These are phyloP conservation scores for Stenogyne calaminthoides DNA, from an alignment of 305 asterid species.

Conservation along the genomic window DNA sequence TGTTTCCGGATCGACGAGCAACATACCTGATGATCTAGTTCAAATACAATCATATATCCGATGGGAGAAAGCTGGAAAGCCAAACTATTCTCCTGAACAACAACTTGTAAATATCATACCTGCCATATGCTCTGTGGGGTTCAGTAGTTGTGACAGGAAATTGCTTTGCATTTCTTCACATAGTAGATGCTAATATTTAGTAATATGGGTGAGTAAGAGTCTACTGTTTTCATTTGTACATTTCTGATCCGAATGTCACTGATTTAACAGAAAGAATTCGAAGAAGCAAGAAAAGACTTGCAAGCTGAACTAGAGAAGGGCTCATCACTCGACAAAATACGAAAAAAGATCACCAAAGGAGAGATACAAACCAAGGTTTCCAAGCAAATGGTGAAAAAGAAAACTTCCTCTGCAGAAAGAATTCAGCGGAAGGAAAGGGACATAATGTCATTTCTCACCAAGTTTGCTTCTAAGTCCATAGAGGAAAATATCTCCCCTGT, in stretches of 20 bases:
- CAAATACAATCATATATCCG: constrained; percentile 77
- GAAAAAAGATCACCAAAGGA: constrained; percentile 63
- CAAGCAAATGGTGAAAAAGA: constrained; percentile 45
- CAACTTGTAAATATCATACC: constrained; percentile 63
- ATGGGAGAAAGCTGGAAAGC: constrained; percentile 97
- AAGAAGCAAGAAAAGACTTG: constrained; percentile 89
- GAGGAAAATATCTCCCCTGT: constrained; percentile 49
- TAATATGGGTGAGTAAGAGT: constrained; percentile 12
- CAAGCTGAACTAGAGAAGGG: constrained; percentile 77
- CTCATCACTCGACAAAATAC: constrained; percentile 62
- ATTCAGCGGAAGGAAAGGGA: constrained; percentile 96
- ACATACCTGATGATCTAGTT: constrained; percentile 74
- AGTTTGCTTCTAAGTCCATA: constrained; percentile 46
- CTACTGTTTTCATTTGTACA: constrained; percentile 16
- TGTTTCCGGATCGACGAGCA: constrained; percentile 51
- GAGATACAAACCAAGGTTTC: constrained; percentile 67
- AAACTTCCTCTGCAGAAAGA: constrained; percentile 44
- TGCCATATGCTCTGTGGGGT: constrained; percentile 24
- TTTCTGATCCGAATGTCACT: constrained; percentile 30
- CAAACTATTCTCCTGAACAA: constrained; percentile 72
- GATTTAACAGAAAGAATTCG: constrained; percentile 73
- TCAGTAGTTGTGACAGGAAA: constrained; percentile 24
- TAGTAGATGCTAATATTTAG: constrained; percentile 9
- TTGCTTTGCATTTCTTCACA: constrained; percentile 8
- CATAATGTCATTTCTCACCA: constrained; percentile 56